Evolutionary conservation across 306 rosid genomes (phyloP).

Genomic region (Datisca glomerata): DNA sequence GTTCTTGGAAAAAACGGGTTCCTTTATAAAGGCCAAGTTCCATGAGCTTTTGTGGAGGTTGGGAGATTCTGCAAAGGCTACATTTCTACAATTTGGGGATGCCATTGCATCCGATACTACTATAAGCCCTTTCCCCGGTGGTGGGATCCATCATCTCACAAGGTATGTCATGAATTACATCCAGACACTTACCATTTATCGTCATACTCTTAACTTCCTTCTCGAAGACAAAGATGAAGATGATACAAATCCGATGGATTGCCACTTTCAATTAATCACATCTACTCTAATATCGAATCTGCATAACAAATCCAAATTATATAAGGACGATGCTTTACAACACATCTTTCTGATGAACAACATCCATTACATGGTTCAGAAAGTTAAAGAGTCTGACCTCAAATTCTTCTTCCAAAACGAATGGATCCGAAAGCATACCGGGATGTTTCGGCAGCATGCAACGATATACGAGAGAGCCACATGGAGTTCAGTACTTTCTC

Average conservation of each 20-base stretch:
- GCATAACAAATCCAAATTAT: conserved; percentile 30
- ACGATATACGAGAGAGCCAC: conserved; percentile 29
- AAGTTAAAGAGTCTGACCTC: conserved; percentile 34
- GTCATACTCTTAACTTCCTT: conserved; percentile 27
- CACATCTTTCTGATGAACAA: conserved; percentile 60
- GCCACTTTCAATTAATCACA: conserved; percentile 24
- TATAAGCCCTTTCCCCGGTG: conserved; percentile 24
- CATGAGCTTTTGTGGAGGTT: conserved; percentile 26
- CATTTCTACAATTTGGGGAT: conserved; percentile 26
- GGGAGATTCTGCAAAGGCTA: conserved; percentile 28
- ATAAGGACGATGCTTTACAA: conserved; percentile 36
- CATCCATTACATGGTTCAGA: conserved; percentile 48
- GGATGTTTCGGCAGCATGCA: conserved; percentile 22
- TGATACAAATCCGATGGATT: conserved; percentile 1
- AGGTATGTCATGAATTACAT: conserved; percentile 61
- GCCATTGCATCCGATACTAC: conserved; percentile 33
- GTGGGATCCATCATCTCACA: conserved; percentile 48
- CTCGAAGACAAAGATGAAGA: conserved; percentile 19
- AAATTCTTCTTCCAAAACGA: conserved; percentile 25
- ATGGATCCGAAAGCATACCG: conserved; percentile 40
- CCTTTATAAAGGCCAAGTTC: conserved; percentile 27
- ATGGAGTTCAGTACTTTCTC: conserved; percentile 32
- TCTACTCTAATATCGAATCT: conserved; percentile 38
- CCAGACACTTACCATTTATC: conserved; percentile 23
- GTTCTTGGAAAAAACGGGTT: conserved; percentile 33